phyloP scores from a whole-genome alignment of 768 basidiomycete species.

The Pulveroboletus sp. region DNA sequence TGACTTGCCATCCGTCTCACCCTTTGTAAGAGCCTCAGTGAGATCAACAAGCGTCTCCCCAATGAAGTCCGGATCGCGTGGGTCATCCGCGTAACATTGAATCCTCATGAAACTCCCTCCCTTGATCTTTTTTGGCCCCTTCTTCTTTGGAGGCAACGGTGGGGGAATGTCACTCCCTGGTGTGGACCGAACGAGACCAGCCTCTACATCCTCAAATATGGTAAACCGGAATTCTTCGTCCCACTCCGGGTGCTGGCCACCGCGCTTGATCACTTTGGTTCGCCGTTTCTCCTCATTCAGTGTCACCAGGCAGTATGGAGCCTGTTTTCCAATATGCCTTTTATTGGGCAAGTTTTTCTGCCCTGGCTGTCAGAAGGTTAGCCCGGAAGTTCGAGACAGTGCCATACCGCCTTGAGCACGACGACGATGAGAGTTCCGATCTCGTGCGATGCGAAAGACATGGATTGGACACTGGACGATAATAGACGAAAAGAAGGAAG shows the following conservation, averaged over 20 bases:
- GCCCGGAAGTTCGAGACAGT: conserved; percentile 3
- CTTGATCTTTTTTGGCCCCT: conserved; percentile 48
- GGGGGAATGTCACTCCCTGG: conserved; percentile 51
- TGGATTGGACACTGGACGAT: conserved; percentile 25
- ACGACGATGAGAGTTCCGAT: conserved; percentile 94
- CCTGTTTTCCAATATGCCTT: conserved; percentile 92
- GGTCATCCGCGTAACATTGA: conserved; percentile 91
- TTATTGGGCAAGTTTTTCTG: conserved; percentile 90
- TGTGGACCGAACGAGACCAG: conserved; percentile 43
- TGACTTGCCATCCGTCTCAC: conserved; percentile 89
- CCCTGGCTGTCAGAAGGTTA: conserved; percentile 19
- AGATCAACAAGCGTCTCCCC: conserved; percentile 88
- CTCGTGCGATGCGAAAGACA: conserved; percentile 63
- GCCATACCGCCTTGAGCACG: conserved; percentile 86
- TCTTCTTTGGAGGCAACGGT: conserved; percentile 65
- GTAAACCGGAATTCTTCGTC: conserved; percentile 96
- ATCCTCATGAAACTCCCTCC: conserved; percentile 75
- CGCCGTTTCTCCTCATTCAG: conserved; percentile 80
- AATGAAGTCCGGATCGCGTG: conserved; percentile 92
- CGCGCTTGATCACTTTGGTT: conserved; percentile 92
- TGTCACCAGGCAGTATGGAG: conserved; percentile 84
- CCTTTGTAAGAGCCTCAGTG: conserved; percentile 86
- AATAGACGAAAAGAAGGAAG: neutral
- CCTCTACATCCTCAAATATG: conserved; percentile 70
- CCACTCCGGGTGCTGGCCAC: conserved; percentile 99